phyloP scores from a whole-genome alignment of 495 filamentous ascomycete genomes.

The Jackrogersella minutella region DNA sequence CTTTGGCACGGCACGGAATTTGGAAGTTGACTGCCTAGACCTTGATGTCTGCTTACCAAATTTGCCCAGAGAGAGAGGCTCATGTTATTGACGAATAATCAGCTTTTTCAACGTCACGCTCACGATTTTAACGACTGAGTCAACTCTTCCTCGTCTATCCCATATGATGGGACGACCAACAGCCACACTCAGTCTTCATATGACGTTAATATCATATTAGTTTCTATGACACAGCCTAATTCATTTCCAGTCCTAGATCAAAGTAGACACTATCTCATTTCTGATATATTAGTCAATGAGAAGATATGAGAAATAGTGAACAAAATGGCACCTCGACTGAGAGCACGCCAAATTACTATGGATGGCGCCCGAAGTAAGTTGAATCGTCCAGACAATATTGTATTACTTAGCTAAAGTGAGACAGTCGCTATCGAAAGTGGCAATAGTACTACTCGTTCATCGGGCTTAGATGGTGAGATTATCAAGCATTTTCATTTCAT shows the following conservation, averaged over 20 bases:
- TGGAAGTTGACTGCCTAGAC: background rate
- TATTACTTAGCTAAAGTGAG: slow-evolving; percentile 21
- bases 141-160: background rate
- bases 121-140: background rate
- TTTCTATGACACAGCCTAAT: background rate
- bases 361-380: slow-evolving; percentile 36
- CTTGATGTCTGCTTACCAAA: background rate
- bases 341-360: slow-evolving; percentile 31
- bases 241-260: too few relatives aligned
- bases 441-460: slow-evolving; percentile 36
- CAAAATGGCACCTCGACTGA: slow-evolving; percentile 35
- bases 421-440: slow-evolving; percentile 43
- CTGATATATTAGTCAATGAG: background rate
- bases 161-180: slow-evolving; percentile 11
- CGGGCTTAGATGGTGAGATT: slow-evolving; percentile 47
- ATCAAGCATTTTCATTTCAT: slow-evolving; percentile 4
- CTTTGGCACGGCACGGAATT: background rate
- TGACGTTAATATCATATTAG: slow-evolving; percentile 3
- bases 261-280: too few relatives aligned
- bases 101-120: slow-evolving; percentile 4
- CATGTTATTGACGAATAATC: background rate
- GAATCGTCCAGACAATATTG: background rate
- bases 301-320: slow-evolving; percentile 3
- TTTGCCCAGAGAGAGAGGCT: background rate
- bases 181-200: background rate